phyloP scores from a whole-genome alignment of 441 rosid species.

The Euphorbia schlechtendalii region DNA sequence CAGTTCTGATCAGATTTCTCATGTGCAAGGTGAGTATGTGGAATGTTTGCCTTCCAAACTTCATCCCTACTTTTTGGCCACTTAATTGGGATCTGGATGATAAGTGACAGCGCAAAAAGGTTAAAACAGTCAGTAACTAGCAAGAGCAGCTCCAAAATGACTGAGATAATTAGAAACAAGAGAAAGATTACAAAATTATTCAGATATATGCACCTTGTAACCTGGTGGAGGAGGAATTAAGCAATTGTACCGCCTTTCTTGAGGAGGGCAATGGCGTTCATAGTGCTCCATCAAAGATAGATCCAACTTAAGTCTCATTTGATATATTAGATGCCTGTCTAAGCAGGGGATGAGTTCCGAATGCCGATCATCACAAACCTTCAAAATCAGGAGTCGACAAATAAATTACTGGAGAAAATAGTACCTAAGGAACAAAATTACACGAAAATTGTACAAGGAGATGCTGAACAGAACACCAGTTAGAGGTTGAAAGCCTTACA shows the following conservation, averaged over 20 bases:
- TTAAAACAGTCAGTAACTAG: not conserved
- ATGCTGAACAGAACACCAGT: not conserved
- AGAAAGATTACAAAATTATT: not conserved
- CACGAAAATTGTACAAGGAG: too few species aligned
- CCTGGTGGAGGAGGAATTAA: constrained; percentile 96
- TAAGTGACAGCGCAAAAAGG: constrained; percentile 12
- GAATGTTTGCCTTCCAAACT: constrained; percentile 99
- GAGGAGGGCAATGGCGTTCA: constrained; percentile 95
- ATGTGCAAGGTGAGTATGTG: constrained; percentile 97
- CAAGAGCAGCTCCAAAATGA: not conserved
- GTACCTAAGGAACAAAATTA: not conserved
- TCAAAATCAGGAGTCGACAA: constrained; percentile 18
- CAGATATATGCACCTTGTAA: constrained; percentile 57
- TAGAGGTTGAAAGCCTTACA: constrained; percentile 36
- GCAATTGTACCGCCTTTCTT: constrained; percentile 88
- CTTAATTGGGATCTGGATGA: constrained; percentile 77
- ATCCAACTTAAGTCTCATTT: constrained; percentile 94
- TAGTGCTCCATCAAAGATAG: constrained; percentile 96
- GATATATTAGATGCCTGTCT: constrained; percentile 88
- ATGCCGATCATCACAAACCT: constrained; percentile 95
- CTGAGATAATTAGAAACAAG: not conserved
- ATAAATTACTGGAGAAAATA: constrained; percentile 11
- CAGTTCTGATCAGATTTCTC: constrained; percentile 99
- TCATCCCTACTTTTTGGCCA: constrained; percentile 99
- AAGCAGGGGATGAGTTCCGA: constrained; percentile 97